Evolutionary conservation across 2,329 filamentous ascomycete genomes (phyloP), one percentile per base, ranked within the genome.

Genomic region (Cladosporium sp.): DNA sequence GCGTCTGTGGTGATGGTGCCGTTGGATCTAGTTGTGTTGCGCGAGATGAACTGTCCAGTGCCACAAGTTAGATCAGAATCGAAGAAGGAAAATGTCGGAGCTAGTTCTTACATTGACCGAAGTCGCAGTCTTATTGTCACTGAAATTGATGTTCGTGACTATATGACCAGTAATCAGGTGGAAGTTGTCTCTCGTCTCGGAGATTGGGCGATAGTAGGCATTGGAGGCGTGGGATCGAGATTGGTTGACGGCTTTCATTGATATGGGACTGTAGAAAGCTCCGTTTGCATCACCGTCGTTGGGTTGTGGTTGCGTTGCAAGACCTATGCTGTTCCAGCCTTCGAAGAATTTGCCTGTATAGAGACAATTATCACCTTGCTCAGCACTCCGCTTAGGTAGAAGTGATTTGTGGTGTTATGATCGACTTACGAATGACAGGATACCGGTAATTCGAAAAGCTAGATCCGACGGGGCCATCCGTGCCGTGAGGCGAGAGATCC

Each of bases 371-470:
- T 27, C 13, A 32, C 13, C 18, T 38, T 33, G 29, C 13, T 38
- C 27, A 22, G 43, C 13, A 43, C n/a, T 9, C n/a, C 13, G 32
- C 19, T 13, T 41, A 2, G 35, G 35, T 2, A n/a, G 13, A 16
- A 16, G 3, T 5, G 16, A 49, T 15, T n/a, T n/a, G n/a, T n/a
- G n/a, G n/a, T n/a, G 22, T 4, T 4, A 27, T 9, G 9, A 27
- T 27, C 22, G 9, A 46, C 49, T 51, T 38, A 55, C 55, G 47
- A 32, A 60, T 48, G 25, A 51, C 53, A 6, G 55, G 57, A 12
- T 50, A 62, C 38, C 58, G 57, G 43, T 53, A 60, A 27, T 53
- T 53, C 13, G 57, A 51, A 27, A 58, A 49, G 33, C 54, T 57
- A 8, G 54, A 49, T 16, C 51, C 48, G 3, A 58, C 43, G 4